Base-by-base conservation (phyloP, 306 rosid genomes). In the Casuarina cunninghamiana region DNA sequence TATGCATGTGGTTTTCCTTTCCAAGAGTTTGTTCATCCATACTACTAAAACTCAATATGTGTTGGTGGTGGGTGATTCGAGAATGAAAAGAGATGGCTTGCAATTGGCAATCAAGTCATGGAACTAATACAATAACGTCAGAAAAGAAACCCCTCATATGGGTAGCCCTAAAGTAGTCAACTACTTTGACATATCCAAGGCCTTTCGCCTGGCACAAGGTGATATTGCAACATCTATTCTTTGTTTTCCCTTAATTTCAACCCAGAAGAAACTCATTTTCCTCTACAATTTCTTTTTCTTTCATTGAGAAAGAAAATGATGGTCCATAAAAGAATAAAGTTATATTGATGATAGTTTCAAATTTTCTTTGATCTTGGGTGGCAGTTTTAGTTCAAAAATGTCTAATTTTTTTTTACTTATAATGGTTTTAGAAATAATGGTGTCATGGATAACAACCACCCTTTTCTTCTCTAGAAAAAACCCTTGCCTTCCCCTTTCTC, bases 121-220 rank as follows among this genome's bases (percentile, higher is more conserved):
- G 93, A 89, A 89, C 46, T 91, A 89, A 21, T 89, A 91, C 86
- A 89, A 89, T 78, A 91, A 87, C 74, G 91, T 85, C 72, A 87
- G 86, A 32, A 76, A 85, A 70, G 90, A 89, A 80, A 83, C 79
- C 66, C 83, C 84, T 39, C 77, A 65, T 12, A 82, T 81, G 53
- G 91, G 93, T n/a, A 89, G 93, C 57, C 93, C 90, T n/a, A 83
- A 90, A 80, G 85, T 75, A 66, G 93, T 87, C 1, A 91, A 87
- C 76, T 89, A 90, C 71, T 83, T 87, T 76, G 84, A 84, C 74
- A 69, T 80, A 17, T 84, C 80, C 73, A 35, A 8, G 53, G 53
- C 72, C 71, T 68, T 85, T 60, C 21, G 80, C 6, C 53, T 43
- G 21, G 42, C 50, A 16, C 53, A 74, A 42, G 85, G 91, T 83